These are phyloP conservation scores for Tolypocladium ophioglossoides DNA, from an alignment of 2,329 filamentous ascomycete species.

Conservation along the genomic window DNA sequence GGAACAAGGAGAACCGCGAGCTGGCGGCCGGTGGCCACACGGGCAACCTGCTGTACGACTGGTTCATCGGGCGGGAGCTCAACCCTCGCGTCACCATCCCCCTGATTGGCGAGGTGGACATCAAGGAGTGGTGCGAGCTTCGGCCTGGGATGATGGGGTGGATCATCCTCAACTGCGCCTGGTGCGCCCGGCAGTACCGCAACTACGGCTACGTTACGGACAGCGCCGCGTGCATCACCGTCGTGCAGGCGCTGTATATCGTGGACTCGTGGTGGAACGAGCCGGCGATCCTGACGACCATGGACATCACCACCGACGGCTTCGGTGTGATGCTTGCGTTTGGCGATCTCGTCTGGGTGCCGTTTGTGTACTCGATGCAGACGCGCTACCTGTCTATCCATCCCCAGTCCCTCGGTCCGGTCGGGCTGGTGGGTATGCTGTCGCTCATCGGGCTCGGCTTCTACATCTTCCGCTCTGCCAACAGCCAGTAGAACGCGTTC, in stretches of 20 bases:
- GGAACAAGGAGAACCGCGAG: slow-evolving; percentile 61
- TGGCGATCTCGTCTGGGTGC: slow-evolving; percentile 87
- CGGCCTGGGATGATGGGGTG: slow-evolving; percentile 87
- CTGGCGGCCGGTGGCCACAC: slow-evolving; percentile 72
- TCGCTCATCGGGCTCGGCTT: slow-evolving; percentile 65
- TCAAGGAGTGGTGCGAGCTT: slow-evolving; percentile 84
- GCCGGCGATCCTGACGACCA: slow-evolving; percentile 79
- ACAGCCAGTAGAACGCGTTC: slow-evolving; percentile 93
- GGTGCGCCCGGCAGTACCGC: slow-evolving; percentile 79
- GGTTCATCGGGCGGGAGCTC: slow-evolving; percentile 91
- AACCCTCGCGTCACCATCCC: slow-evolving; percentile 78
- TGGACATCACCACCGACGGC: slow-evolving; percentile 86
- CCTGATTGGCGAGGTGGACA: slow-evolving; percentile 73
- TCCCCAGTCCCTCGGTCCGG: slow-evolving; percentile 65
- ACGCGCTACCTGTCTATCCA: slow-evolving; percentile 75
- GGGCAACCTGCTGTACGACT: slow-evolving; percentile 86
- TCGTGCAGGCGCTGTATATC: slow-evolving; percentile 72
- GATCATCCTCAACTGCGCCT: slow-evolving; percentile 76
- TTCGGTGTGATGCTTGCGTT: slow-evolving; percentile 95
- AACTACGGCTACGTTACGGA: slow-evolving; percentile 76
- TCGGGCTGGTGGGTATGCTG: slow-evolving; percentile 54
- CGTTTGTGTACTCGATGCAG: slow-evolving; percentile 79
- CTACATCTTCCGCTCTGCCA: slow-evolving; percentile 85
- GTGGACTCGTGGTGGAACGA: slow-evolving; percentile 84
- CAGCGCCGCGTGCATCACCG: slow-evolving; percentile 69